Evolutionary conservation across 331 rosid genomes (phyloP).

Genomic region (Phaseolus coccineus): DNA sequence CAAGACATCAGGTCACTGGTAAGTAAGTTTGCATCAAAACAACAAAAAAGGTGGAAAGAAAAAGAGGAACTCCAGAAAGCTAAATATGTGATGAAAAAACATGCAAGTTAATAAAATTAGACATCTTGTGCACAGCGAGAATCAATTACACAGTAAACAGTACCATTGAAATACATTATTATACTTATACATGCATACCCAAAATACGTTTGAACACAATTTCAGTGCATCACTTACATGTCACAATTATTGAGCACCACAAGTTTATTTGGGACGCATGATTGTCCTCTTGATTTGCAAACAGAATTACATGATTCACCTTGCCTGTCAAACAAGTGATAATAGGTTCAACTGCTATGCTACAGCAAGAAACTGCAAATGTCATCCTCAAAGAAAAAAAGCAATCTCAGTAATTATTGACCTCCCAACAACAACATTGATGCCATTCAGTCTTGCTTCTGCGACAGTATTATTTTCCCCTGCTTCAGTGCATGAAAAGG

Average conservation of each 20-base stretch:
- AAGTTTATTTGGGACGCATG: conserved; percentile 88
- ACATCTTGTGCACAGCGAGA: conserved; percentile 14
- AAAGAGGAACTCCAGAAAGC: conserved; percentile 11
- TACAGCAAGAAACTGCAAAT: conserved; percentile 42
- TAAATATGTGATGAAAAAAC: conserved; percentile 26
- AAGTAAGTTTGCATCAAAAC: conserved; percentile 15
- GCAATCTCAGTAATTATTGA: conserved; percentile 43
- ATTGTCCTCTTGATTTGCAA: conserved; percentile 87
- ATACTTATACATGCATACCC: conserved; percentile 19
- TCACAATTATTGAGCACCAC: conserved; percentile 87
- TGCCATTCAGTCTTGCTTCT: conserved; percentile 82
- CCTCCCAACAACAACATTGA: conserved; percentile 89
- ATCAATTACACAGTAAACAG: conserved; percentile 23
- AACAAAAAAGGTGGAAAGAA: conserved; percentile 11
- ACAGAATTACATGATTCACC: conserved; percentile 84
- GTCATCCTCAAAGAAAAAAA: conserved; percentile 19
- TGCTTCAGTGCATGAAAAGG: conserved; percentile 44
- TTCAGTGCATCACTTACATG: conserved; percentile 63
- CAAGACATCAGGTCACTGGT: conserved; percentile 13
- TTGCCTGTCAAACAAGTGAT: conserved; percentile 64
- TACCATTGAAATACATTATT: background rate
- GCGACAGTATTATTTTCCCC: conserved; percentile 58
- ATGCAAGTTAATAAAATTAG: conserved; percentile 3
- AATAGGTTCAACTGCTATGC: conserved; percentile 47
- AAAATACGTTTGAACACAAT: conserved; percentile 26